These are phyloP conservation scores for Cyathus striatus DNA, from an alignment of 768 basidiomycete genomes.

Conservation along the genomic window DNA sequence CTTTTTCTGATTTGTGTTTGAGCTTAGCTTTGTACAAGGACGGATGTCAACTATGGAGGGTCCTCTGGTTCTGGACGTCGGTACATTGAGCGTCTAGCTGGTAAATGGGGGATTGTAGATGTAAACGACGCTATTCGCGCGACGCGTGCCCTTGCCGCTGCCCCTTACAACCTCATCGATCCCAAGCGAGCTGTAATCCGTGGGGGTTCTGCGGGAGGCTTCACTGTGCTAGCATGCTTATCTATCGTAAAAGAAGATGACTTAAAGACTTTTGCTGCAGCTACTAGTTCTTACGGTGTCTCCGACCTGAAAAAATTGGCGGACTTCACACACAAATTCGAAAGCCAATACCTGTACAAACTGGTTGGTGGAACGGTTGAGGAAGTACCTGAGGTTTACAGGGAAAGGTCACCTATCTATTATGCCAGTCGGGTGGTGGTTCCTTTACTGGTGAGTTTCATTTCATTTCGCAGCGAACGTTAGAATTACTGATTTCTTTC, in stretches of 20 bases:
- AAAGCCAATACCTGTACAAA: conserved; percentile 51
- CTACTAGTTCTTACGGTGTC: conserved; percentile 62
- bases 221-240: conserved; percentile 50
- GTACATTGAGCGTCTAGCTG: conserved; percentile 58
- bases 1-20: not conserved
- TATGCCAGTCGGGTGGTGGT: conserved; percentile 57
- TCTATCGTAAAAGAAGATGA: conserved; percentile 33
- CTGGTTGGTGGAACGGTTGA: conserved; percentile 57
- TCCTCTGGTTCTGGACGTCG: conserved; percentile 68
- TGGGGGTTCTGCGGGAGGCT: conserved; percentile 73
- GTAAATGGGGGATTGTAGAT: conserved; percentile 73
- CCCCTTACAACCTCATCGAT: conserved; percentile 54
- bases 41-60: conserved; percentile 77
- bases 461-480: not conserved
- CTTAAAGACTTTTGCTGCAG: conserved; percentile 54
- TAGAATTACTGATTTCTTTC: not conserved
- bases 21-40: conserved; percentile 25
- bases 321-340: conserved; percentile 70
- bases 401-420: conserved; percentile 56
- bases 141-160: conserved; percentile 38
- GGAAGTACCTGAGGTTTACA: conserved; percentile 53
- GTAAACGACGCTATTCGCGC: conserved; percentile 62
- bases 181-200: conserved; percentile 59
- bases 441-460: conserved; percentile 53
- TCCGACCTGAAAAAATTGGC: conserved; percentile 54